A percentile compares a stretch with the other conserved stretches of the same genome.
phyloP scores from a whole-genome alignment of 148 eudicot species.

The Camellia japonica region DNA sequence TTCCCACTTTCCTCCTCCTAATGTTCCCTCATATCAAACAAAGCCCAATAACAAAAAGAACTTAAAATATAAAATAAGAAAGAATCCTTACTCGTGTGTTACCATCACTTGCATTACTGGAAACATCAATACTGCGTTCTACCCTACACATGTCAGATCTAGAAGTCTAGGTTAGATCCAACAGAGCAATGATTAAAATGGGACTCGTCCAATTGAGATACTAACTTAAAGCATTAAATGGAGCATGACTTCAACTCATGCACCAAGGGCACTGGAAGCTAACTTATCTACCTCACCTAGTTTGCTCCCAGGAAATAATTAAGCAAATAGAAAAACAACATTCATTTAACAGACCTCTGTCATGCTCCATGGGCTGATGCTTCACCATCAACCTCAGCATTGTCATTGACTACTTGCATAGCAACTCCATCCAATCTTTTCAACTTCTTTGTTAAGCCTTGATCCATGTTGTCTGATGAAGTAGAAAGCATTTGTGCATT shows the following conservation, averaged over 20 bases:
- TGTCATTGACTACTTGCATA: conserved; percentile 32
- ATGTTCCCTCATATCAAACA: not conserved
- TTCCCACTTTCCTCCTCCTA: too few species aligned
- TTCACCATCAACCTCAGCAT: conserved; percentile 38
- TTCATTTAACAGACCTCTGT: conserved; percentile 34
- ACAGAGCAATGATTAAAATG: not conserved
- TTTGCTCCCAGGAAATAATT: not conserved
- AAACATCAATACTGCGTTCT: conserved; percentile 47
- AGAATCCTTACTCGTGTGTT: conserved; percentile 39
- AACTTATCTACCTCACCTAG: not conserved
- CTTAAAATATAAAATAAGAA: not conserved
- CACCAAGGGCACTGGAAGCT: not conserved
- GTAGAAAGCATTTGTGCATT: conserved; percentile 36
- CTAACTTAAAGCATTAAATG: not conserved
- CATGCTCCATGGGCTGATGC: conserved; percentile 32
- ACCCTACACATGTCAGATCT: conserved; percentile 24
- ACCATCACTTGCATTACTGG: conserved; percentile 45
- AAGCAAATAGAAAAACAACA: not conserved
- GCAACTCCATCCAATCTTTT: conserved; percentile 34
- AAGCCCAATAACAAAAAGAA: not conserved
- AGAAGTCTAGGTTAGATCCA: not conserved
- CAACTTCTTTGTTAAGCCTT: conserved; percentile 39
- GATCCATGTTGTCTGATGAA: conserved; percentile 33
- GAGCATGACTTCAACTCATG: not conserved
- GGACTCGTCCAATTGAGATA: not conserved